Evolutionary conservation across 495 filamentous ascomycete genomes (phyloP).

Genomic region (Penicillium longicatenatum): DNA sequence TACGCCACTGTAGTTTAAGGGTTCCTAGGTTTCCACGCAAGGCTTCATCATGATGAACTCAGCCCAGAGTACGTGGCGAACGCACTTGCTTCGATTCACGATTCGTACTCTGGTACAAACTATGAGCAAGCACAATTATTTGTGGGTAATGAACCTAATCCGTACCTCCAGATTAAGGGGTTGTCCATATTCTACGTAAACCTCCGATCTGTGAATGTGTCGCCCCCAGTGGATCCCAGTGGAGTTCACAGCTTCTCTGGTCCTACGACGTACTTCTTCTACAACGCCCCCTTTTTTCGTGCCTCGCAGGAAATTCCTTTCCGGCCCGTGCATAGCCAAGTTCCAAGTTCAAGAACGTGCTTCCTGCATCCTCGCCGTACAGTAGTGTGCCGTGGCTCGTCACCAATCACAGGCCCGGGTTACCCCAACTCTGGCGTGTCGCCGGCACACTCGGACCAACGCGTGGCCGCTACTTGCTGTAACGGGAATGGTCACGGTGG

Average conservation of each 20-base stretch:
- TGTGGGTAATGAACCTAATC: constrained; percentile 2
- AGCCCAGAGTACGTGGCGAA: not conserved
- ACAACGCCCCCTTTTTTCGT: not conserved
- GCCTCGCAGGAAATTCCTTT: not conserved
- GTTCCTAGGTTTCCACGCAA: not conserved
- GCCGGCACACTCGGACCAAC: constrained; percentile 25
- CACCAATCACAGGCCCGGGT: constrained; percentile 7
- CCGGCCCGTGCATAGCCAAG: not conserved
- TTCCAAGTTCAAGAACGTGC: constrained; percentile 6
- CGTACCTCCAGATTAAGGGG: constrained; percentile 20
- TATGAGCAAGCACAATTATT: constrained; percentile 1
- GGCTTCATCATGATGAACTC: not conserved
- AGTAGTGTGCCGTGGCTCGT: constrained; percentile 1
- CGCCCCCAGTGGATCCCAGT: constrained; percentile 2
- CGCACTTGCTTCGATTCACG: too few species aligned
- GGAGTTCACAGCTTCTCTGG: not conserved
- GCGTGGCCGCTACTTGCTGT: constrained; percentile 22
- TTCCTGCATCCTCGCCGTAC: not conserved
- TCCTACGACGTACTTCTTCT: not conserved
- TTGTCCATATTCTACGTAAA: constrained; percentile 6
- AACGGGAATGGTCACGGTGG: constrained; percentile 18
- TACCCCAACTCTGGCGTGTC: constrained; percentile 4
- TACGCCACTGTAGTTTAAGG: not conserved
- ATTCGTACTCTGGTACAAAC: not conserved
- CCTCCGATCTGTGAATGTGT: not conserved